Base-by-base conservation (phyloP, 192 early-diverging fungal genomes). In the Entophlyctis luteolus region DNA sequence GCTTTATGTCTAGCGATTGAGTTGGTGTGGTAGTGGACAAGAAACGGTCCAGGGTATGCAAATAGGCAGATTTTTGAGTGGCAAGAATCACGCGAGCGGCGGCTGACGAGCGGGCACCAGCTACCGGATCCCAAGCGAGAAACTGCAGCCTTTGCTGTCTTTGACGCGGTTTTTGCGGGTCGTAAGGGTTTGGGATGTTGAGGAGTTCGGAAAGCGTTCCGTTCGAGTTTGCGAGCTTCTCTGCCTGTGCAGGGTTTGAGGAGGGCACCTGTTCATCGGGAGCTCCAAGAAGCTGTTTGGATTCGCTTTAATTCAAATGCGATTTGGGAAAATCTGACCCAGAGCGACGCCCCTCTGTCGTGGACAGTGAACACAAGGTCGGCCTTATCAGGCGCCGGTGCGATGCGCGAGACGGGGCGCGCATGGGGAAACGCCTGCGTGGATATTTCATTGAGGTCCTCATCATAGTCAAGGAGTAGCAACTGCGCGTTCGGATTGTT, bases 401-500 rank as follows among this genome's bases (percentile, higher is more conserved):
- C 78, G 35, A 93, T 85, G 48, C 77, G 75, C 79, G 82, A 83
- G 20, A 93, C 74, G 55, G 88, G 88, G 47, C 84, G 74, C 3
- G 77, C 67, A 67, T 94, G 92, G 16, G 58, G 58, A 74, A 82
- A 91, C 36, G 81, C 75, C 0, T 77, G 81, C 16, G 74, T 66
- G 1, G 75, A 76, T 18, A 92, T 80, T 39, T 87, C 79, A 68
- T 75, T 75, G 23, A 76, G 70, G 33, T 92, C 90, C 60, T 93
- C 90, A 72, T 90, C 84, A 74, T 88, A 91, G 20, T 88, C 83
- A 28, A 94, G 62, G 20, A 93, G 54, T 57, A 85, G 86, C n/a
- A 91, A 58, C 88, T 90, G 62, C 48, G 16, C n/a, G 16, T 66
- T 4, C 36, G 18, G 38, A 0, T n/a, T 22, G 45, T 23, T 22